Evolutionary conservation across 2,329 filamentous ascomycete genomes (phyloP).

Genomic region (Colletotrichum destructivum): DNA sequence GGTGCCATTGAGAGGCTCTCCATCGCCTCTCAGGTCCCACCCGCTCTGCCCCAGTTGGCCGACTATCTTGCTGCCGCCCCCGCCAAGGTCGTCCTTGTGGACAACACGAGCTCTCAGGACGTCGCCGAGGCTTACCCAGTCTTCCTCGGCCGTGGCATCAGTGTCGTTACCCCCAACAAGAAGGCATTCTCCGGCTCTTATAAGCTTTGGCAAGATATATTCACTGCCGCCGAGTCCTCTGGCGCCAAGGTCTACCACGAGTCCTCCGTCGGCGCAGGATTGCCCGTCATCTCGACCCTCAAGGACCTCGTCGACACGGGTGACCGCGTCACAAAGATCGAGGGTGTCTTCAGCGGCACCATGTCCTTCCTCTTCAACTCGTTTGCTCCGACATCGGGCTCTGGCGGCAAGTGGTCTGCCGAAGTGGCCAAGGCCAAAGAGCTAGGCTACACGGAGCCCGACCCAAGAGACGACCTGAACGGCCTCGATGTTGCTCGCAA

Average conservation of each 20-base stretch:
- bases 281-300: conserved; percentile 93
- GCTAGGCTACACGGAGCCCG: conserved; percentile 92
- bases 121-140: conserved; percentile 87
- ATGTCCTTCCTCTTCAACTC: conserved; percentile 99
- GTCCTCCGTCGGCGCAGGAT: conserved; percentile 91
- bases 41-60: conserved; percentile 78
- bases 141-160: conserved; percentile 86
- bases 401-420: conserved; percentile 87
- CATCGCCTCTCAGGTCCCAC: conserved; percentile 74
- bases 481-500: conserved; percentile 95
- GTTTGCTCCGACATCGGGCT: conserved; percentile 85
- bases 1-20: conserved; percentile 75
- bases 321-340: conserved; percentile 91
- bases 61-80: conserved; percentile 85
- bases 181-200: conserved; percentile 93
- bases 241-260: conserved; percentile 95
- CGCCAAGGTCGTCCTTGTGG: conserved; percentile 85
- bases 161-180: conserved; percentile 97
- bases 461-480: conserved; percentile 89
- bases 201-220: conserved; percentile 90
- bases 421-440: conserved; percentile 95
- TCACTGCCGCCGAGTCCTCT: conserved; percentile 76
- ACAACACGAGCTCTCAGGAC: conserved; percentile 94
- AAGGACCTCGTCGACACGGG: conserved; percentile 96
- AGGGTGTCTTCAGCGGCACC: conserved; percentile 97